Evolutionary conservation across 495 filamentous ascomycete species (phyloP), one percentile per base, ranked within the genome.

Genomic region (Neurospora sublineolata): DNA sequence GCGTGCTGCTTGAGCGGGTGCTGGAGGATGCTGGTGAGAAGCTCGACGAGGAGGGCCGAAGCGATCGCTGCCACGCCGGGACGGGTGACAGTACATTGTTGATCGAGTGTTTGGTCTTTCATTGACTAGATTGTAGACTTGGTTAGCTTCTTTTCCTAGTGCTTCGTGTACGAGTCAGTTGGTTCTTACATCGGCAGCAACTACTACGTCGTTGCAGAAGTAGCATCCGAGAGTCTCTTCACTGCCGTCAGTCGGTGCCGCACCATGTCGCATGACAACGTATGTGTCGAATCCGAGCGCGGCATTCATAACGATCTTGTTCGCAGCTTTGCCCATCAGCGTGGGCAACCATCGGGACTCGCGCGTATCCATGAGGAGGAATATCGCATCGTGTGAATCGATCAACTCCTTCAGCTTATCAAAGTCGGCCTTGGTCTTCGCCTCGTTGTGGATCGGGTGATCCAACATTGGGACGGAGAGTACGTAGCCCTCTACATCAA

Each of bases 161-260:
- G 30, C 64, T 71, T 70, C 69, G 18, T n/a, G 7, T n/a, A 68
- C 30, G 20, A 38, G 37, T 36, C 38, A 46, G 33, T 52, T n/a
- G 16, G 44, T 72, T 86, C 92, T 89, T 85, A 97, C 94, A 82
- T 99, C 94, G 74, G 90, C 91, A 37, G 95, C 95, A 58, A 93
- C 92, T 38, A 99, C 95, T 58, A 99, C 94, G 79, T 99, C 95
- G 77, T 96, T 97, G 83, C 95, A 99, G 79, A 97, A 99, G 78
- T 99, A 99, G 77, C 95, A 99, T 12, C 95, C 95, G 36, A 97
- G 85, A 72, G 93, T 90, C 33, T 88, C 84, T 60, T 83, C 77
- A 41, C 79, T 82, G 33, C 84, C 88, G 23, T 86, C 84, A 33
- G 77, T 76, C 18, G 80, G 81, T 33, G 82, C 76, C 16, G 92